A percentile compares a stretch with the other conserved stretches of the same genome.
These are phyloP conservation scores for Boletus bicolor DNA, from an alignment of 768 basidiomycete species.

Conservation along the genomic window DNA sequence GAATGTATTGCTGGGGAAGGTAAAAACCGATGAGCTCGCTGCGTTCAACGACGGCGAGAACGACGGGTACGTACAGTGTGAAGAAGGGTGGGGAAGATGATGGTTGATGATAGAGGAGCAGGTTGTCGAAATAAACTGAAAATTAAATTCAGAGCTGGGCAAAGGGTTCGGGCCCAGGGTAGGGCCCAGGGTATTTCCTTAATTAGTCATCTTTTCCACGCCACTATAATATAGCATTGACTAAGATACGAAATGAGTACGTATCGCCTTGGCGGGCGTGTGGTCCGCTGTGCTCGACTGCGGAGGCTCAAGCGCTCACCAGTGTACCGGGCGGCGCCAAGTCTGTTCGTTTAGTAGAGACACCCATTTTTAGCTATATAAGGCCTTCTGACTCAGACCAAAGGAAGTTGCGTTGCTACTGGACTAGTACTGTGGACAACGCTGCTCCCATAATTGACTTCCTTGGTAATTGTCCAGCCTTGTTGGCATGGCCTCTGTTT, in stretches of 20 bases:
- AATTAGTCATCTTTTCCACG: conserved; percentile 16
- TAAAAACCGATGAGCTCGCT: conserved; percentile 35
- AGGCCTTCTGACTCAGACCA: conserved; percentile 5
- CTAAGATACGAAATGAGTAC: conserved; percentile 8
- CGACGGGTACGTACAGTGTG: conserved; percentile 41
- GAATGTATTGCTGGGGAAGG: conserved; percentile 13
- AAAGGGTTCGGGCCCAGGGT: conserved; percentile 62
- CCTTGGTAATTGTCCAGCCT: conserved; percentile 13
- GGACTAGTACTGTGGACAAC: neutral
- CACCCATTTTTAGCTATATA: conserved; percentile 9
- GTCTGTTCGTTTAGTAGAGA: neutral
- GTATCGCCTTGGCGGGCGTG: neutral
- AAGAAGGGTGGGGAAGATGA: conserved; percentile 39
- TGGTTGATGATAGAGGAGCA: conserved; percentile 46
- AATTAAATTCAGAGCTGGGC: conserved; percentile 70
- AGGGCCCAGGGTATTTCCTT: conserved; percentile 34
- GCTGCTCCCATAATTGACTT: neutral
- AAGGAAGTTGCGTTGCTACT: neutral
- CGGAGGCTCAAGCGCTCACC: too few relatives aligned
- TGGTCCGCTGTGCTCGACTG: neutral
- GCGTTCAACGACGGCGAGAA: conserved; percentile 31
- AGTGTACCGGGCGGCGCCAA: neutral
- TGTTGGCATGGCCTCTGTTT: conserved; percentile 19
- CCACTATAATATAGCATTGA: conserved; percentile 18
- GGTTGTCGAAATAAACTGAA: conserved; percentile 48